A percentile compares a stretch with the other conserved stretches of the same genome.
phyloP scores from a whole-genome alignment of 345 rosid genomes.

The Excoecaria agallocha region DNA sequence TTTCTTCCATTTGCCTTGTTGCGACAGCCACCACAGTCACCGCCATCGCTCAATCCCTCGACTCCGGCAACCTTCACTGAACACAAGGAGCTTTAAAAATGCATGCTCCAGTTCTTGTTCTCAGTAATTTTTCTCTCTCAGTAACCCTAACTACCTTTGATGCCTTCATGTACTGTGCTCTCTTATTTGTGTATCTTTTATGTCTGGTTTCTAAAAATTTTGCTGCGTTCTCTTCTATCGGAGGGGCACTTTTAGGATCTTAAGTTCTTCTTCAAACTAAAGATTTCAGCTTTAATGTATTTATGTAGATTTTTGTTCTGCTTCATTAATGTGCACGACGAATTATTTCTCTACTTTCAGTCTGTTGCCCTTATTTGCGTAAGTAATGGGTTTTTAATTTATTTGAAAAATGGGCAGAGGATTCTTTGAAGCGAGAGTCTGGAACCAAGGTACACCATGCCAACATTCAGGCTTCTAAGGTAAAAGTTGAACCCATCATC shows the following conservation, averaged over 20 bases:
- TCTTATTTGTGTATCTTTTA: not conserved
- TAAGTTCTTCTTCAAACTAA: not conserved
- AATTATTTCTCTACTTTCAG: too few species aligned
- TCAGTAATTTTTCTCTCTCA: slow-evolving; percentile 46
- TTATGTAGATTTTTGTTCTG: not conserved
- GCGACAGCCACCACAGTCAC: not conserved
- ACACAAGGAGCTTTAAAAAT: slow-evolving; percentile 24
- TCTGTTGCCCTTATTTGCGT: not conserved
- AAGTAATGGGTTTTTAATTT: slow-evolving; percentile 6
- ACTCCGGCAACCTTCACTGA: not conserved
- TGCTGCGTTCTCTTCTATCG: too few species aligned
- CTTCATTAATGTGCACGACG: too few species aligned
- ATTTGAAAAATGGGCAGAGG: slow-evolving; percentile 50
- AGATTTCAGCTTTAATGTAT: not conserved
- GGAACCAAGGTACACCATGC: slow-evolving; percentile 85
- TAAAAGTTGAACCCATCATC: slow-evolving; percentile 2
- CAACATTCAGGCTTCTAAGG: slow-evolving; percentile 90
- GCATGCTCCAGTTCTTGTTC: slow-evolving; percentile 84
- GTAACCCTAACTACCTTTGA: not conserved
- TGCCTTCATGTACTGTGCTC: not conserved
- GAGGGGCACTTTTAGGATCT: too few species aligned
- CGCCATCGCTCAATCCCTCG: not conserved
- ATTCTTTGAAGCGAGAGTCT: slow-evolving; percentile 90
- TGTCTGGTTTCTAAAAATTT: not conserved
- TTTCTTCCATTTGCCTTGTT: not conserved